Evolutionary conservation across 1,284 basidiomycete species (phyloP), one percentile per base, ranked within the genome.

Genomic region (Melampsora americana): DNA sequence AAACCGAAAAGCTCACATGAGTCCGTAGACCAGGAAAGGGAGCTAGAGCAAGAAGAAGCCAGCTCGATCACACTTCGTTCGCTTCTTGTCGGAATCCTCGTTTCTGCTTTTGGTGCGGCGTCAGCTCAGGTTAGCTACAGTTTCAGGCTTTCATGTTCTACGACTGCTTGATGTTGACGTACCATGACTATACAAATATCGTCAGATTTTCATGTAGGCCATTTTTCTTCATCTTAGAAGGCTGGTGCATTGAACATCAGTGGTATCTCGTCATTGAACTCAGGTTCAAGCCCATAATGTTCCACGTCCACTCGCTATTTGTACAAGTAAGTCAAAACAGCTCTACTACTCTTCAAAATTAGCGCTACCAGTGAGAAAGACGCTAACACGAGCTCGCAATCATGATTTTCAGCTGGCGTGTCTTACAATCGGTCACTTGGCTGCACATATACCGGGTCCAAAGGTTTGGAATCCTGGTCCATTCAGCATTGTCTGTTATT

Each of bases 271-370:
- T 42, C 11, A 12, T 42, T 42, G 39, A 12, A 5, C 39, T 12
- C 39, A 42, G 39, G 39, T 75, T 69, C 46, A 75, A 75, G 46
- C 73, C 73, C 11, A 64, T 75, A 20, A 48, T 69, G 14, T 42
- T 75, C 18, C 66, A 69, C 35, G 66, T 69, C 9, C 73, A 75
- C 44, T 69, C 73, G 11, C 30, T 75, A 3, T 75, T 75, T 62
- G 61, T 75, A 48, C 73, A 75, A 67, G 73, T 75, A 64, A 44
- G 72, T n/a, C 35, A 48, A 7, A 23, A 26, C 35, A 30, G 1
- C 42, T 35, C n/a, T 32, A 35, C 18, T 30, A 35, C 9, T 35
- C 35, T 35, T 35, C 35, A 35, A 3, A 35, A 35, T 23, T 20
- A 35, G 16, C 39, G 18, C 26, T 7, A 9, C 23, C 32, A 30